Evolutionary conservation across 176 grass and related monocot species (phyloP).

Genomic region (Carex scoparia): DNA sequence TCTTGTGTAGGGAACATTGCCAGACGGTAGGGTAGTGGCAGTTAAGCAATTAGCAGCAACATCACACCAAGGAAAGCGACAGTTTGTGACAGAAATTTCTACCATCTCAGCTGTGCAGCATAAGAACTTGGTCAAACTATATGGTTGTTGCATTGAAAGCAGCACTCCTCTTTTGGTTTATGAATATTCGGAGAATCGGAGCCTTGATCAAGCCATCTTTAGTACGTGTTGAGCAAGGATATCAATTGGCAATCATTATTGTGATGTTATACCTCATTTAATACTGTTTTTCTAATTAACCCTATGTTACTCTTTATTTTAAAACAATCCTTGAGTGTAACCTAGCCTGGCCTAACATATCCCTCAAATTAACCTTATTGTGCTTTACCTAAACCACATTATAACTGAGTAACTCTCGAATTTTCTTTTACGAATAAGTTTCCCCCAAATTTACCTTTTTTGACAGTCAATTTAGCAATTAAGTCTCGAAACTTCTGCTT

Average conservation of each 20-base stretch:
- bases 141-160: constrained; percentile 75
- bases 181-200: constrained; percentile 88
- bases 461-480: neutral
- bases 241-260: neutral
- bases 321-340: neutral
- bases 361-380: neutral
- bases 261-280: neutral
- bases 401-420: neutral
- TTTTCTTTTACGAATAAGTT: neutral
- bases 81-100: constrained; percentile 76
- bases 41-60: constrained; percentile 67
- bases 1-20: constrained; percentile 52
- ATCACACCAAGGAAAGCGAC: constrained; percentile 64
- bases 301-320: neutral
- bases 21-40: constrained; percentile 50
- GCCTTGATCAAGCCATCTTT: constrained; percentile 77
- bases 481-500: neutral
- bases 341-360: neutral
- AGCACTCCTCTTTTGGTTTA: constrained; percentile 64
- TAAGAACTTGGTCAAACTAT: constrained; percentile 63
- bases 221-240: constrained; percentile 30
- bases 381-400: neutral
- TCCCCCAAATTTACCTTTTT: neutral
- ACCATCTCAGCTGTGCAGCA: constrained; percentile 78
- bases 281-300: neutral